A percentile compares a stretch with the other conserved stretches of the same genome.
Conservation (phyloP, 2,329 filamentous ascomycete genomes). For the Coniochaeta sp. region DNA sequence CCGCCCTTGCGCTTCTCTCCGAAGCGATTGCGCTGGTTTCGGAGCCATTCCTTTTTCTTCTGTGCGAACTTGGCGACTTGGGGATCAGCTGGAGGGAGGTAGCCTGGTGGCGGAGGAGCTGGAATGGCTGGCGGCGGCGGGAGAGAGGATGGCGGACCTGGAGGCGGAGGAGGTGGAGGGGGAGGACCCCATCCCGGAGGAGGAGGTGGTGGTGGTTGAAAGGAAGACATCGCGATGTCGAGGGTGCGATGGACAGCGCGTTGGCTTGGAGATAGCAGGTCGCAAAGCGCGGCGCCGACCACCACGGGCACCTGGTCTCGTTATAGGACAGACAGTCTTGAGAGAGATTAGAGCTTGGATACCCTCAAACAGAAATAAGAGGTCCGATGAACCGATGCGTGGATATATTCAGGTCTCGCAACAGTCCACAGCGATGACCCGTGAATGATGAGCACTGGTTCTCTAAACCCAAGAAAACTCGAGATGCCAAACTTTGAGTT, state of each 20-base stretch:
- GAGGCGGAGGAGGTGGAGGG: conserved; percentile 45
- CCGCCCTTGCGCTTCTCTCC: conserved; percentile 95
- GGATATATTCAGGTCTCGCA: conserved; percentile 8
- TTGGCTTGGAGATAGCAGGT: not conserved
- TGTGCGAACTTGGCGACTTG: conserved; percentile 91
- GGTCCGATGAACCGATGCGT: not conserved
- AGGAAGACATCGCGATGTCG: conserved; percentile 37
- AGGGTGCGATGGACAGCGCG: not conserved
- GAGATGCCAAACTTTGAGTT: not conserved
- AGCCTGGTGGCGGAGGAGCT: conserved; percentile 78
- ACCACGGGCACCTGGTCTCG: conserved; percentile 1
- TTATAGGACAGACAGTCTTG: not conserved
- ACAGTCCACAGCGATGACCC: conserved; percentile 14
- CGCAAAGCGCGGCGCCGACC: not conserved
- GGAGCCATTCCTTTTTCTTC: conserved; percentile 99
- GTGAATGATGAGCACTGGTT: not conserved
- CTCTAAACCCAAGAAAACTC: not conserved
- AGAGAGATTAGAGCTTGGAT: not conserved
- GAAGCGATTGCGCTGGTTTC: conserved; percentile 83
- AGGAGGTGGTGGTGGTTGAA: conserved; percentile 43
- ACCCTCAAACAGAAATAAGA: not conserved
- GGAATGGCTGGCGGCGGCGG: conserved; percentile 48
- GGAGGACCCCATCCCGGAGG: conserved; percentile 55
- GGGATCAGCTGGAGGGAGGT: conserved; percentile 71
- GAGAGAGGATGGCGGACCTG: conserved; percentile 29